Base-by-base conservation (phyloP, 805 yeast genomes). In the Isabelozyma pseudorhagii region DNA sequence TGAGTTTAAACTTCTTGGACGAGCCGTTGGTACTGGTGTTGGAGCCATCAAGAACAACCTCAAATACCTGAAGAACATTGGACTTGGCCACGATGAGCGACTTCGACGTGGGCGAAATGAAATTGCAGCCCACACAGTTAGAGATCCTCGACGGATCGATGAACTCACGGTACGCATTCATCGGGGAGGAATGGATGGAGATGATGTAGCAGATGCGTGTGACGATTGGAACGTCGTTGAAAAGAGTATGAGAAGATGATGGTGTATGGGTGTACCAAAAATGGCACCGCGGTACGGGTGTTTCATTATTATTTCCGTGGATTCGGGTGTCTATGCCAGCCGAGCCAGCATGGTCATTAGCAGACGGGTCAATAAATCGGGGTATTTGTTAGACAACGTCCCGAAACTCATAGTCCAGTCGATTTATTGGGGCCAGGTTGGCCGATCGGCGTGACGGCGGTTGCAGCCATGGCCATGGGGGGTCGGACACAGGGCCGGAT, bases 131-230 rank as follows among this genome's bases (percentile, higher is more conserved):
- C 21, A 83, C 54, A 43, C 86, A 75, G 52, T 80, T 81, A n/a
- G 85, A 66, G 38, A 88, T 89, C 55, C 83, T 80, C 1, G 96
- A 75, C 2, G 97, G 96, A 56, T 82, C 87, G 44, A 87, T 75
- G 56, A 90, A 75, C 63, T 87, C 90, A 55, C 85, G 83, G 65
- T 87, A 88, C 13, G 87, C 85, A 59, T 89, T 89, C 97, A 90
- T 90, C 36, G 10, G 5, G 10, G n/a, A 13, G 36, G n/a, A 31
- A 31, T 13, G n/a, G 14, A 38, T 38, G 7, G 18, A 38, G 5
- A 21, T 15, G 17, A 15, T 15, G 25, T 21, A 21, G 25, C 25
- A 4, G 25, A 21, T 21, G 25, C 25, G 25, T 1, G 6, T 21
- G 25, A 21, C 25, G 25, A 21, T 21, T 21, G 25, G 25, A 21